phyloP scores from a whole-genome alignment of 352 stramenopile species.

The Globisporangium acanthophoron region DNA sequence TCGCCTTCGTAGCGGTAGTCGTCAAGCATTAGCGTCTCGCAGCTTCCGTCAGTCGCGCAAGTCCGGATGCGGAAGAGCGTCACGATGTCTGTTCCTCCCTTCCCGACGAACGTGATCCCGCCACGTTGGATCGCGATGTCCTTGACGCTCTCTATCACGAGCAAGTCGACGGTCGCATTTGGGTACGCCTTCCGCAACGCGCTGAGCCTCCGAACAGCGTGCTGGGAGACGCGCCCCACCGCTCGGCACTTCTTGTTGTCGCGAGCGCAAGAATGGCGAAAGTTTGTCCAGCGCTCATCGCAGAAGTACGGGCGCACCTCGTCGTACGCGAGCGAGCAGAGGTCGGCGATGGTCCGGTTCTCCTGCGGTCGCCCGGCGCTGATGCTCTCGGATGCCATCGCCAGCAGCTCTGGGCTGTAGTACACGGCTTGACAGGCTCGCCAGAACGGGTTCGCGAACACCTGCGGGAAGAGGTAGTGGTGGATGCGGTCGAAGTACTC shows the following conservation, averaged over 20 bases:
- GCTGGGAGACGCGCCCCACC: not conserved
- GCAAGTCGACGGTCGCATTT: slow-evolving; percentile 5
- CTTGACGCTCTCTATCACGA: slow-evolving; percentile 4
- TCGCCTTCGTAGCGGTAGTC: slow-evolving; percentile 14
- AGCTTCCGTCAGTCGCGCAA: not conserved
- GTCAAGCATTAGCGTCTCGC: slow-evolving; percentile 1
- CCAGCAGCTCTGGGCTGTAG: slow-evolving; percentile 4
- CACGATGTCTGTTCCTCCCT: slow-evolving; percentile 5
- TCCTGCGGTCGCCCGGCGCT: not conserved
- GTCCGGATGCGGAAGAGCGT: slow-evolving; percentile 7
- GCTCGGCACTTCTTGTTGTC: not conserved
- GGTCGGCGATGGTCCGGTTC: not conserved
- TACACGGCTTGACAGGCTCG: slow-evolving; percentile 4
- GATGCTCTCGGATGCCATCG: not conserved
- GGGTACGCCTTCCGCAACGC: slow-evolving; percentile 1
- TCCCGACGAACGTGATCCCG: slow-evolving; percentile 5
- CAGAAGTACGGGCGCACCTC: slow-evolving; percentile 10
- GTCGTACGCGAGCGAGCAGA: slow-evolving; percentile 10
- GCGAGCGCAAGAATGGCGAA: not conserved
- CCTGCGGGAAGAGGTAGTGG: slow-evolving; percentile 9
- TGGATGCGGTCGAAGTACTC: slow-evolving; percentile 10
- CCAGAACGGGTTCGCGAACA: slow-evolving; percentile 6
- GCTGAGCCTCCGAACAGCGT: not conserved
- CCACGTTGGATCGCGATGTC: slow-evolving; percentile 4
- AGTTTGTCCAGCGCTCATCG: slow-evolving; percentile 8